Conservation (phyloP, 257 asterid species). For the Solanum habrochaites region DNA sequence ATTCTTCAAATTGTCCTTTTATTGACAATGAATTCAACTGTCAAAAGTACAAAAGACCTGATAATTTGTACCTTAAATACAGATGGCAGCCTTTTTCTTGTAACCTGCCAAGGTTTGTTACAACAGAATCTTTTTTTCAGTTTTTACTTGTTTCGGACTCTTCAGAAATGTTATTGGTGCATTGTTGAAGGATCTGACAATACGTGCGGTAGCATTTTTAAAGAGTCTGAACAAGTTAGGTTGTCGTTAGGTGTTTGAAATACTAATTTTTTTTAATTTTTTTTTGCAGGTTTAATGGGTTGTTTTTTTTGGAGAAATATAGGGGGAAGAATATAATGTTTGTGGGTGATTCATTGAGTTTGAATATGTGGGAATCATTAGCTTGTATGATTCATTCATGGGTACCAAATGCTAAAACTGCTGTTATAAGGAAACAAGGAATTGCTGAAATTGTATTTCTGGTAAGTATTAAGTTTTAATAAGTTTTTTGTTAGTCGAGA, state of each 20-base stretch:
- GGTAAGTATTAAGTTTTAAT: slow-evolving; percentile 22
- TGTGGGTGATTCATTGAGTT: slow-evolving; percentile 94
- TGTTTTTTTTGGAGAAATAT: slow-evolving; percentile 57
- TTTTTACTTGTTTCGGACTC: neutral
- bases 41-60: slow-evolving; percentile 63
- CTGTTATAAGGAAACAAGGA: slow-evolving; percentile 29
- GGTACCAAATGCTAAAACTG: slow-evolving; percentile 45
- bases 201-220: neutral
- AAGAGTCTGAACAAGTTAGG: too few species aligned
- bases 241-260: neutral
- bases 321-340: slow-evolving; percentile 94
- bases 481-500: accelerated
- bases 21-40: slow-evolving; percentile 83
- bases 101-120: slow-evolving; percentile 49
- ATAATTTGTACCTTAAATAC: slow-evolving; percentile 58
- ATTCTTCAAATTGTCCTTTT: slow-evolving; percentile 66
- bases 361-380: slow-evolving; percentile 92
- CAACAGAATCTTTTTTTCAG: neutral
- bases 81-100: slow-evolving; percentile 94
- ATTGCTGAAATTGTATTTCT: slow-evolving; percentile 38
- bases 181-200: too few species aligned
- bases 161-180: neutral
- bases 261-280: too few species aligned
- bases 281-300: slow-evolving; percentile 64
- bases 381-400: slow-evolving; percentile 84